Conservation (phyloP, 345 rosid genomes). For the Orychophragmus violaceus region DNA sequence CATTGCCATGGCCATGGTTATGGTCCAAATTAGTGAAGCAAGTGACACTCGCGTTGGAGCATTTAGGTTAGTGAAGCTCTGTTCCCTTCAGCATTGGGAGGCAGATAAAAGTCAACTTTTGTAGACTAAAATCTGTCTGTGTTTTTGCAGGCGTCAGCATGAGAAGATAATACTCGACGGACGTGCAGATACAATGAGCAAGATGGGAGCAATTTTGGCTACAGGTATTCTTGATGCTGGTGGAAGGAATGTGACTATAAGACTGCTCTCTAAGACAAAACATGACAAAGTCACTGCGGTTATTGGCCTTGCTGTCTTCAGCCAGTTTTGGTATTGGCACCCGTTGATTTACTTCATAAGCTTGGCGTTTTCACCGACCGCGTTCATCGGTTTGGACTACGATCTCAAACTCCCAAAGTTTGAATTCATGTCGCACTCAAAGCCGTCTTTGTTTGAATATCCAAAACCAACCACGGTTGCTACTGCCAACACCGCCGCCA, state of each 20-base stretch:
- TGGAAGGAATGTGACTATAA: conserved; percentile 96
- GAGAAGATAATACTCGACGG: conserved; percentile 93
- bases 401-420: conserved; percentile 91
- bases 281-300: conserved; percentile 95
- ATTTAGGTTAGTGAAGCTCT: conserved; percentile 54
- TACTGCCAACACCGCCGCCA: conserved; percentile 73
- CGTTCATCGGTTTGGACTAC: conserved; percentile 84
- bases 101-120: neutral
- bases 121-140: conserved; percentile 6
- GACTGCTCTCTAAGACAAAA: conserved; percentile 87
- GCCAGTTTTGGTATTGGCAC: conserved; percentile 99
- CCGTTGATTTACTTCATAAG: conserved; percentile 92
- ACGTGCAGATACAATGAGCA: conserved; percentile 99
- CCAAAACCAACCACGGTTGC: conserved; percentile 88
- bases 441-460: conserved; percentile 90
- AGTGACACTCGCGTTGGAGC: conserved; percentile 95
- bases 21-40: conserved; percentile 94
- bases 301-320: conserved; percentile 95
- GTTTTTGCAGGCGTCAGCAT: conserved; percentile 66
- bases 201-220: conserved; percentile 99
- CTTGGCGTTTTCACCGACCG: conserved; percentile 93
- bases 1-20: conserved; percentile 99
- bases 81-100: neutral
- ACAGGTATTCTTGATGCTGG: conserved; percentile 98
- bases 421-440: conserved; percentile 86